Evolutionary conservation across 164 flowering plant genomes (phyloP).

Genomic region (Tetracentron sinense): DNA sequence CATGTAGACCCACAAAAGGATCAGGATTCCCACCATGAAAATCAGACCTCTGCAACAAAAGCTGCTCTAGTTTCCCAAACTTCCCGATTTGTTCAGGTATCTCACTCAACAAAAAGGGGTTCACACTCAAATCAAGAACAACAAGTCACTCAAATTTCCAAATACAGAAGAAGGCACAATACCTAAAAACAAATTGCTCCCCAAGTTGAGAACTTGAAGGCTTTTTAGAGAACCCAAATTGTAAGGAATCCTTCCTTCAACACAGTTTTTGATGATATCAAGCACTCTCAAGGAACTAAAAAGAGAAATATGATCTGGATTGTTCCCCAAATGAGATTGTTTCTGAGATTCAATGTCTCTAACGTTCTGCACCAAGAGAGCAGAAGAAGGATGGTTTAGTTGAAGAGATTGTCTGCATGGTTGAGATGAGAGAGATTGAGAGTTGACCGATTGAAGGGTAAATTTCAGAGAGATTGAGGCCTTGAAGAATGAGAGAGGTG

Average conservation of each 20-base stretch:
- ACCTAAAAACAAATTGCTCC: conserved; percentile 71
- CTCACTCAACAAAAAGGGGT: conserved; percentile 54
- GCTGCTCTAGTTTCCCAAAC: conserved; percentile 58
- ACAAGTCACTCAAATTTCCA: conserved; percentile 58
- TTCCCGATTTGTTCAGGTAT: conserved; percentile 58
- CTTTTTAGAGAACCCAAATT: conserved; percentile 42
- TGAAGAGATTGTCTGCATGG: conserved; percentile 70
- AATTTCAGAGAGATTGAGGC: conserved; percentile 72
- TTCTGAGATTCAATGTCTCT: conserved; percentile 62
- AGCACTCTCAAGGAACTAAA: conserved; percentile 49
- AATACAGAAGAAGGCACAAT: conserved; percentile 40
- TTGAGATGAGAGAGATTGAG: conserved; percentile 47
- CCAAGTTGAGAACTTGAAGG: conserved; percentile 66
- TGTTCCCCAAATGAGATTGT: conserved; percentile 81
- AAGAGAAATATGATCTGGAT: conserved; percentile 64
- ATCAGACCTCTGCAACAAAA: conserved; percentile 58
- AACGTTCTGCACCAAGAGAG: conserved; percentile 59
- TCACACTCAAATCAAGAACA: conserved; percentile 71
- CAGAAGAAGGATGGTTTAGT: conserved; percentile 70
- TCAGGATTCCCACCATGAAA: conserved; percentile 66
- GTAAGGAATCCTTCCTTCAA: conserved; percentile 67
- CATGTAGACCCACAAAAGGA: conserved; percentile 47
- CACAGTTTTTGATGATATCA: conserved; percentile 65
- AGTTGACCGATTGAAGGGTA: conserved; percentile 64
- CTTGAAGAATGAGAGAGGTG: conserved; percentile 53